These are phyloP conservation scores for Colletotrichum limetticola DNA, from an alignment of 2,329 filamentous ascomycete species.

Conservation along the genomic window DNA sequence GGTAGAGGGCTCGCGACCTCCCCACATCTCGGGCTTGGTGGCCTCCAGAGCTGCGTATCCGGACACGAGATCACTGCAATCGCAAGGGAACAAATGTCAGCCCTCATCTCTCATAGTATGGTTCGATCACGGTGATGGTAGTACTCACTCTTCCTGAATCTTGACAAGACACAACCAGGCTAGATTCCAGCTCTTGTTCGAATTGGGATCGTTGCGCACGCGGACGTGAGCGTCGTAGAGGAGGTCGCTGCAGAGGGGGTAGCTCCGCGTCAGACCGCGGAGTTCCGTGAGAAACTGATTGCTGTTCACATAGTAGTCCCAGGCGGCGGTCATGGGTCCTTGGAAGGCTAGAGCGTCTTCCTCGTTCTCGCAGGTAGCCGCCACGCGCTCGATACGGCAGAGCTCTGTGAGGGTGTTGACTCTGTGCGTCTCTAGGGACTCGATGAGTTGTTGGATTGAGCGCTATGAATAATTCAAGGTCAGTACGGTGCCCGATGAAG, in stretches of 20 bases:
- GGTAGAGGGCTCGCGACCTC: constrained; percentile 62
- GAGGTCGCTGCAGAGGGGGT: constrained; percentile 74
- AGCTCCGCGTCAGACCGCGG: constrained; percentile 73
- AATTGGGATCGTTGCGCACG: constrained; percentile 72
- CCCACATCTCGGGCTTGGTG: constrained; percentile 76
- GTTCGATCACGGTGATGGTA: no score
- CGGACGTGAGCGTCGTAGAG: constrained; percentile 73
- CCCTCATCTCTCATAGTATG: not conserved
- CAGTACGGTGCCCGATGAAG: not conserved
- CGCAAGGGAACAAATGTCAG: not conserved
- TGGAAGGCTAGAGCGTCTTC: constrained; percentile 69
- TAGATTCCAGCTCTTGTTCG: constrained; percentile 79
- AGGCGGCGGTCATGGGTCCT: constrained; percentile 75
- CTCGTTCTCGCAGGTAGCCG: constrained; percentile 66
- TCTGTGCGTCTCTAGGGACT: constrained; percentile 72
- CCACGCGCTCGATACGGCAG: constrained; percentile 75
- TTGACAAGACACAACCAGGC: constrained; percentile 78
- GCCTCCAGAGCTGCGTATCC: constrained; percentile 72
- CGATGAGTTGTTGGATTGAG: constrained; percentile 64
- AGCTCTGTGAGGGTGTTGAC: constrained; percentile 80
- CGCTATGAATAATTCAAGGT: constrained; percentile 38
- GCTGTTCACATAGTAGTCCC: constrained; percentile 77
- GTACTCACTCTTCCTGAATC: constrained; percentile 71
- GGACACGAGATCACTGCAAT: constrained; percentile 65
- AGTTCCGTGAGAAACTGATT: constrained; percentile 77